phyloP scores from a whole-genome alignment of 108 stramenopile species.

The Poteriospumella lacustris region DNA sequence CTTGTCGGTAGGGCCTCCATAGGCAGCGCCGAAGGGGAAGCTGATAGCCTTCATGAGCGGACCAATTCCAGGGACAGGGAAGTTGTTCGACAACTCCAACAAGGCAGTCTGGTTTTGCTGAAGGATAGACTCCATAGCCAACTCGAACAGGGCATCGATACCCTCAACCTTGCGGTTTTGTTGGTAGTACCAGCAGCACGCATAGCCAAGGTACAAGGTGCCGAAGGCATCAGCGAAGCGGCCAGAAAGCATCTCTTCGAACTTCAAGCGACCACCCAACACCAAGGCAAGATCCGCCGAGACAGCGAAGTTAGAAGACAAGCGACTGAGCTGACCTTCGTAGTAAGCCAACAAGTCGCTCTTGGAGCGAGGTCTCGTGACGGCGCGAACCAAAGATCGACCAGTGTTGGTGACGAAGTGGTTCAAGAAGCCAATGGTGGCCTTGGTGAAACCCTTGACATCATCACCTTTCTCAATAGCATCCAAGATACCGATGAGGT shows the following conservation, averaged over 20 bases:
- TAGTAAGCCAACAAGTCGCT: background rate
- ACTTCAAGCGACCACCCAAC: conserved; percentile 89
- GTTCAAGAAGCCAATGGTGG: conserved; percentile 64
- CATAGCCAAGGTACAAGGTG: conserved; percentile 93
- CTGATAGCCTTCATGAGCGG: conserved; percentile 81
- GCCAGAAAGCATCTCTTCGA: conserved; percentile 92
- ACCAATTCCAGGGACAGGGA: conserved; percentile 68
- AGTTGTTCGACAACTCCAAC: conserved; percentile 83
- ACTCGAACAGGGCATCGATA: conserved; percentile 83
- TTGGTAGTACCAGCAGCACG: conserved; percentile 83
- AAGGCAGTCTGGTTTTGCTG: conserved; percentile 83
- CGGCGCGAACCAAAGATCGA: background rate
- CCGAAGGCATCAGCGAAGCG: conserved; percentile 88
- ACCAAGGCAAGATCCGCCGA: conserved; percentile 88
- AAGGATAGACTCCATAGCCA: conserved; percentile 87
- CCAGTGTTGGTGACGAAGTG: conserved; percentile 27
- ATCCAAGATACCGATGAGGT: conserved; percentile 84
- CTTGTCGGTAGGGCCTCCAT: conserved; percentile 70
- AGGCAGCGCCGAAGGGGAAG: conserved; percentile 81
- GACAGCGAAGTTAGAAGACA: conserved; percentile 89
- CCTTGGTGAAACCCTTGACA: conserved; percentile 75
- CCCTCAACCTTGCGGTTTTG: conserved; percentile 67
- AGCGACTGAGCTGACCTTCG: conserved; percentile 73
- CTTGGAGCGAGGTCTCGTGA: background rate
- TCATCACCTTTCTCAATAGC: conserved; percentile 71